Evolutionary conservation across 768 basidiomycete species (phyloP).

Genomic region (Serendipita sp.): DNA sequence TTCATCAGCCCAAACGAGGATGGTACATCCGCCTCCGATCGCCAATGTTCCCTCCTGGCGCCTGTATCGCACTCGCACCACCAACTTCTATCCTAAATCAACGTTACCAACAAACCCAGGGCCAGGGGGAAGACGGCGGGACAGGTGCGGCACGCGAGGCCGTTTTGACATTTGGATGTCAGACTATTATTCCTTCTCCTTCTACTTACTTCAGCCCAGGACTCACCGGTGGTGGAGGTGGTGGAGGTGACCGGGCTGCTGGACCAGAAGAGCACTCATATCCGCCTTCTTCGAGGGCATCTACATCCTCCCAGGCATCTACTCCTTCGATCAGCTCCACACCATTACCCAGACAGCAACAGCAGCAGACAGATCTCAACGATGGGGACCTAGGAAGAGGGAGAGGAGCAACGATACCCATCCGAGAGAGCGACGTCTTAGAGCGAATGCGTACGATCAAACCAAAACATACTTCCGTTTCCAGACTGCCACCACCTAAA

Average conservation of each 20-base stretch:
- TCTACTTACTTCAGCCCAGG: background rate
- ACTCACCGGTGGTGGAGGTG: background rate
- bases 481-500: background rate
- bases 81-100: slow-evolving; percentile 12
- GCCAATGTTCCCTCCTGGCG: slow-evolving; percentile 46
- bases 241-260: no score
- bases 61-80: slow-evolving; percentile 23
- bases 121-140: no score
- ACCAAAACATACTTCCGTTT: background rate
- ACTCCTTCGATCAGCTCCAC: background rate
- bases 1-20: slow-evolving; percentile 64
- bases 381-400: background rate
- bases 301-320: background rate
- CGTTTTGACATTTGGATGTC: background rate
- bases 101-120: no score
- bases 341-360: background rate
- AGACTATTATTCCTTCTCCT: background rate
- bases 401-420: background rate
- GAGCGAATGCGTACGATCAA: background rate
- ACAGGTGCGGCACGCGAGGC: background rate
- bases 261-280: background rate
- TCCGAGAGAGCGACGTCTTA: background rate
- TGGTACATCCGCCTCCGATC: slow-evolving; percentile 73
- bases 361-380: background rate
- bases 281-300: background rate